phyloP scores from a whole-genome alignment of 2,329 filamentous ascomycete genomes.

The Alternaria infectoria region DNA sequence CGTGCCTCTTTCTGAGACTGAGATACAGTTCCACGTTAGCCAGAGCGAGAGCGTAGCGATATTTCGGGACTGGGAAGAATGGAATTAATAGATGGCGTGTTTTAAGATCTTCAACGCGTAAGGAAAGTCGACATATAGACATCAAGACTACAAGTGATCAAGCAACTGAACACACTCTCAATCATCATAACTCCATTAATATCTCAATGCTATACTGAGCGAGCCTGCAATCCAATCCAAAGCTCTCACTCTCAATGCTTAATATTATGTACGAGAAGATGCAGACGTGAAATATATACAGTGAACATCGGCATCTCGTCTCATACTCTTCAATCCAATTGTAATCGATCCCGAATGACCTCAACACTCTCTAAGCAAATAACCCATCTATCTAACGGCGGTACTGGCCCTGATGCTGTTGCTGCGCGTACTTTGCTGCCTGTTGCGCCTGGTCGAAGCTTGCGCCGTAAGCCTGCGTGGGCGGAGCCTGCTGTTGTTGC shows the following conservation, averaged over 20 bases:
- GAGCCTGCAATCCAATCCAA: not conserved
- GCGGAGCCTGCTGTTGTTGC: slow-evolving; percentile 6
- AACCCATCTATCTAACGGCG: slow-evolving; percentile 1
- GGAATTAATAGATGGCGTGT: too few species aligned
- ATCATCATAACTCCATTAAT: not conserved
- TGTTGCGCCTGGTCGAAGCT: slow-evolving; percentile 14
- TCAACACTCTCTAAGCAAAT: not conserved
- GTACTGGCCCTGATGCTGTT: slow-evolving; percentile 8
- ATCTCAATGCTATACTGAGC: not conserved
- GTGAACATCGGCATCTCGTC: slow-evolving; percentile 4
- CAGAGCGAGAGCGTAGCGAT: too few species aligned
- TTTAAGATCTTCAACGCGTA: too few species aligned
- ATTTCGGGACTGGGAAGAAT: too few species aligned
- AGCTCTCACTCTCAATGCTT: not conserved
- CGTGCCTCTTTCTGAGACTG: not conserved
- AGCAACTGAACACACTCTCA: not conserved
- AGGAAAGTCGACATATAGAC: too few species aligned
- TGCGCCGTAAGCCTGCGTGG: slow-evolving; percentile 11
- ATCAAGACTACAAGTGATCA: not conserved
- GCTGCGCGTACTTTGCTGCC: slow-evolving; percentile 5
- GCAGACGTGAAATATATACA: slow-evolving; percentile 8
- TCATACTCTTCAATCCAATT: not conserved
- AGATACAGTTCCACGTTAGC: not conserved
- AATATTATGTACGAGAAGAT: slow-evolving; percentile 4
- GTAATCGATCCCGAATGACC: not conserved